These are phyloP conservation scores for Trichopus zeylanicus DNA, from an alignment of 116 monocot genomes.

Conservation along the genomic window DNA sequence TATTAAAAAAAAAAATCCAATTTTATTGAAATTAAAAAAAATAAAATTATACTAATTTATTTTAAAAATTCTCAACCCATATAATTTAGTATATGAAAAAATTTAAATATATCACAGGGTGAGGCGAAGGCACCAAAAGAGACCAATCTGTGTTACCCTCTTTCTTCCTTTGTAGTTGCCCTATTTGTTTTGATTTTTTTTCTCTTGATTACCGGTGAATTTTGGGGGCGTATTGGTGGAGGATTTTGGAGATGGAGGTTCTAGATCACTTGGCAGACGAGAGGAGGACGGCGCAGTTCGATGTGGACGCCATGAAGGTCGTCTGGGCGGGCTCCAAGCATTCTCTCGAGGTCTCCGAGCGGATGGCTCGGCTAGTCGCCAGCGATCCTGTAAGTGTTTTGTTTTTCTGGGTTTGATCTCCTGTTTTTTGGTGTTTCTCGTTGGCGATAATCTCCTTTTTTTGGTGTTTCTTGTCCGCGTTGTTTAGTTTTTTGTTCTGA, in stretches of 20 bases:
- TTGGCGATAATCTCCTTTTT: background rate
- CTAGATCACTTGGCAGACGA: constrained; percentile 65
- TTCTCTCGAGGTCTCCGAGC: constrained; percentile 54
- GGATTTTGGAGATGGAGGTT: constrained; percentile 19
- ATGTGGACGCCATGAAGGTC: constrained; percentile 90
- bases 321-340: constrained; percentile 93
- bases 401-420: background rate
- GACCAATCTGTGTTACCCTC: background rate
- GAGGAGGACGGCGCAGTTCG: constrained; percentile 68
- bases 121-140: too few relatives aligned
- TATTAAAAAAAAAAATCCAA: too few relatives aligned
- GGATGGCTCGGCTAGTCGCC: constrained; percentile 80
- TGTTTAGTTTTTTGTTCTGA: too few relatives aligned
- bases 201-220: background rate
- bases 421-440: background rate
- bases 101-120: too few relatives aligned
- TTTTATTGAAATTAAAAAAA: too few relatives aligned
- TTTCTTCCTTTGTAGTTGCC: background rate
- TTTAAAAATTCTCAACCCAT: too few relatives aligned
- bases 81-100: too few relatives aligned
- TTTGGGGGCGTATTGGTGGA: background rate
- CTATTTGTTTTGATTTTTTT: too few relatives aligned
- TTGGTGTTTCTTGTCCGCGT: too few relatives aligned
- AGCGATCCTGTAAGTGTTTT: constrained; percentile 66
- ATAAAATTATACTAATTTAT: too few relatives aligned